Evolutionary conservation across 306 rosid species (phyloP).

Genomic region (Cucurbita moschata): DNA sequence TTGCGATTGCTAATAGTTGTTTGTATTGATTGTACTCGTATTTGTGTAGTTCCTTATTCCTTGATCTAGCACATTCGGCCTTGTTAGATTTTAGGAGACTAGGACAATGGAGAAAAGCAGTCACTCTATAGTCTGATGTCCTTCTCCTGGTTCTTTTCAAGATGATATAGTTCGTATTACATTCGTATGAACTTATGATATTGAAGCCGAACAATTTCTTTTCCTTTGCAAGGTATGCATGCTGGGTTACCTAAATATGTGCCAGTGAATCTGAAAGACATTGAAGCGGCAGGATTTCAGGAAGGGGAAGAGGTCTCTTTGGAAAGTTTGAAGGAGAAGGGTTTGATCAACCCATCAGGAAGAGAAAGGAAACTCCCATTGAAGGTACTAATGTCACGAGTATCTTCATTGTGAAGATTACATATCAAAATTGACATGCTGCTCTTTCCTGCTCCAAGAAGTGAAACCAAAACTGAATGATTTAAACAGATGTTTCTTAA

Average conservation of each 20-base stretch:
- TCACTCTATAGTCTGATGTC: background rate
- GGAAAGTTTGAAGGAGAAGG: constrained; percentile 56
- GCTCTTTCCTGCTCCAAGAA: background rate
- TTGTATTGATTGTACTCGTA: background rate
- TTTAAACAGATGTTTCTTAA: background rate
- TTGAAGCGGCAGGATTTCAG: constrained; percentile 64
- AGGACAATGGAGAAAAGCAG: background rate
- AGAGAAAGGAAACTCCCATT: constrained; percentile 80
- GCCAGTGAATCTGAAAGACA: constrained; percentile 75
- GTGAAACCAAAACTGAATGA: background rate
- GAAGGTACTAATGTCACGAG: constrained; percentile 40
- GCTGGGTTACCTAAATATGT: constrained; percentile 83
- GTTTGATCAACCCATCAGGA: constrained; percentile 88
- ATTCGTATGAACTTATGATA: background rate
- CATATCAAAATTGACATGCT: background rate
- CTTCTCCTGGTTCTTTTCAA: background rate
- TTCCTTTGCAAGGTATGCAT: constrained; percentile 47
- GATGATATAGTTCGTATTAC: background rate
- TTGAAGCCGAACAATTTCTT: background rate
- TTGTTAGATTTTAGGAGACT: background rate
- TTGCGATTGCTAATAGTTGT: background rate
- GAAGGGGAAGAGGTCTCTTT: constrained; percentile 88
- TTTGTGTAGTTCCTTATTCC: background rate
- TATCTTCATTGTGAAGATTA: background rate
- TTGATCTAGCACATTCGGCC: background rate